Conservation (phyloP, 257 asterid species). For the Solanum bukasovii region DNA sequence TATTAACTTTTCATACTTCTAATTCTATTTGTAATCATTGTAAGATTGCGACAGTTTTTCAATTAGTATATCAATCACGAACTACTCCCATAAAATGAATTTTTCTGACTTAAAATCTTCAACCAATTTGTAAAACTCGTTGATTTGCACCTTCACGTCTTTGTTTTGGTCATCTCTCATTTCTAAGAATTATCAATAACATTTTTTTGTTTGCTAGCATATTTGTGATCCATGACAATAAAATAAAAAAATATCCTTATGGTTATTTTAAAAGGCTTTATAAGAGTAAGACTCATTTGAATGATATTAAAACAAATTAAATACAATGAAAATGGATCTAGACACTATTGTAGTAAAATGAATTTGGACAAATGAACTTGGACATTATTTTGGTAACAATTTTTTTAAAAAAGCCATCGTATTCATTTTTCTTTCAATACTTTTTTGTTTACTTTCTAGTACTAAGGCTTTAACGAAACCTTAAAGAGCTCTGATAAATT, state of each 20-base stretch:
- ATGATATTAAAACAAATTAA: not conserved
- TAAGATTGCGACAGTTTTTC: not conserved
- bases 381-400: not conserved
- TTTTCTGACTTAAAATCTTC: not conserved
- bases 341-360: not conserved
- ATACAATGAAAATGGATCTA: not conserved
- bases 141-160: not conserved
- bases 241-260: not conserved
- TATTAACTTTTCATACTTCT: not conserved
- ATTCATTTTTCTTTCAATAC: not conserved
- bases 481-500: not conserved
- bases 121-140: not conserved
- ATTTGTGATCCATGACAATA: not conserved
- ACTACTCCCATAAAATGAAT: not conserved
- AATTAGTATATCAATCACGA: not conserved
- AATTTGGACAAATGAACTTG: not conserved
- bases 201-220: not conserved
- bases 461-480: not conserved
- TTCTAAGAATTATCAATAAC: not conserved
- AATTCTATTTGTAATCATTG: not conserved
- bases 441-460: not conserved
- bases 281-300: not conserved
- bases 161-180: not conserved
- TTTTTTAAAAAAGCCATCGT: not conserved
- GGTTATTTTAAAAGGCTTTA: not conserved